Evolutionary conservation across 306 rosid genomes (phyloP), one percentile per base, ranked within the genome.

Genomic region (Vigna angularis): DNA sequence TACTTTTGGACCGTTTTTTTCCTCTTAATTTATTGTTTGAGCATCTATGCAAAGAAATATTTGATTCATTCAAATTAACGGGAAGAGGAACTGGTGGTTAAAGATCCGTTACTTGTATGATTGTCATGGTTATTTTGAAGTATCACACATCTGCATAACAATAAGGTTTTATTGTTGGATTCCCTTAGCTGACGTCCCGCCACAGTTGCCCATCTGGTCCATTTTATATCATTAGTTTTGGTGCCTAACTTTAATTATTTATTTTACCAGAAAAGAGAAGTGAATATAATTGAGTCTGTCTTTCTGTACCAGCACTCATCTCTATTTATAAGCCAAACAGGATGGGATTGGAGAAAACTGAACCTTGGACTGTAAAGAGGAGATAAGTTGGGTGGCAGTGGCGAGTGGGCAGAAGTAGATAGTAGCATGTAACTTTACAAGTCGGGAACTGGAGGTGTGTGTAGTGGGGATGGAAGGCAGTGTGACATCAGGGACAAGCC

Each of bases 1-100:
- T 47, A 45, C 6, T 17, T 26, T 69, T 77, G 79, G 40, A 47
- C 66, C 15, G 8, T 55, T 30, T 7, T 69, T 55, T 74, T 38
- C 22, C 22, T 53, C 44, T 77, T 16, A 77, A 24, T 32, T 75
- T 77, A 82, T 52, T 71, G 58, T 76, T 68, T 45, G 67, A 76
- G 70, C 72, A 65, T 79, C 76, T 28, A 42, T 22, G 48, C 18
- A 65, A 59, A 79, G 56, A 63, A 70, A 51, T 51, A 40, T 36
- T 76, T 74, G 56, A 38, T 51, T 73, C 64, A 65, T 79, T 55
- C 52, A 42, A 59, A 28, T 77, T 59, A 12, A 26, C 40, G 49
- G 57, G 72, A 61, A 74, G 52, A 16, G 22, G 50, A 49, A 63
- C 75, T 61, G 44, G 63, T 76, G 61, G 42, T 67, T 75, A 36